phyloP scores from a whole-genome alignment of 139 green algal species.

The Tetradesmus obliquus region DNA sequence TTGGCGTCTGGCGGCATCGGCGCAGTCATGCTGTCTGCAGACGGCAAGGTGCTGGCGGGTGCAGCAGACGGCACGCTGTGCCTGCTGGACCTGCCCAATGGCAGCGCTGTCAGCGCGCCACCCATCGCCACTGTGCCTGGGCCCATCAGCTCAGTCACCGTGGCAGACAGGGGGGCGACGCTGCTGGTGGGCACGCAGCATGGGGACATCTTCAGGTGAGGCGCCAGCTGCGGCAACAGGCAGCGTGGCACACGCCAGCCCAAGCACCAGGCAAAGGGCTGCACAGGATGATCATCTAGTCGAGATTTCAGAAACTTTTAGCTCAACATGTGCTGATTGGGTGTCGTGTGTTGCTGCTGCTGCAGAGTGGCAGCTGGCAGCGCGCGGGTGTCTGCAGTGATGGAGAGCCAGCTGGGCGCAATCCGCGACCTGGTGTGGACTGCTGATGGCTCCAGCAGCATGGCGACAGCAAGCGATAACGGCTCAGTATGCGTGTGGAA shows the following conservation, averaged over 20 bases:
- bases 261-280: too few relatives aligned
- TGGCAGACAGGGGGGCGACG: conserved; percentile 28
- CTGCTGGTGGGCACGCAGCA: conserved; percentile 58
- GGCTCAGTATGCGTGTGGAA: conserved; percentile 58
- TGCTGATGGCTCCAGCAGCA: conserved; percentile 5
- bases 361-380: conserved; percentile 10
- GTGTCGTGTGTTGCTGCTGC: neutral
- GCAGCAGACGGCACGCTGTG: conserved; percentile 54
- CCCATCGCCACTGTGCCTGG: conserved; percentile 56
- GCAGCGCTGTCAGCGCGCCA: conserved; percentile 43
- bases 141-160: conserved; percentile 50
- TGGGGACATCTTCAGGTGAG: conserved; percentile 52
- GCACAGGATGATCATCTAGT: too few relatives aligned
- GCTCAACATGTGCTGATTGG: too few relatives aligned
- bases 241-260: too few relatives aligned
- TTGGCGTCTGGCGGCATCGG: conserved; percentile 56
- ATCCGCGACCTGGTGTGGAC: conserved; percentile 39
- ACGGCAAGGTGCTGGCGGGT: conserved; percentile 53
- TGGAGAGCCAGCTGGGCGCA: conserved; percentile 36
- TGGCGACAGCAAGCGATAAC: conserved; percentile 51
- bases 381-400: neutral
- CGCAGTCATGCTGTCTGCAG: conserved; percentile 17
- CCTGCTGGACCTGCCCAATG: conserved; percentile 41
- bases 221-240: neutral
- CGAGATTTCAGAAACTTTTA: too few relatives aligned